A percentile compares a stretch with the other conserved stretches of the same genome.
These are phyloP conservation scores for Chaetomiaceae sp. DNA, from an alignment of 2,329 filamentous ascomycete species.

Conservation along the genomic window DNA sequence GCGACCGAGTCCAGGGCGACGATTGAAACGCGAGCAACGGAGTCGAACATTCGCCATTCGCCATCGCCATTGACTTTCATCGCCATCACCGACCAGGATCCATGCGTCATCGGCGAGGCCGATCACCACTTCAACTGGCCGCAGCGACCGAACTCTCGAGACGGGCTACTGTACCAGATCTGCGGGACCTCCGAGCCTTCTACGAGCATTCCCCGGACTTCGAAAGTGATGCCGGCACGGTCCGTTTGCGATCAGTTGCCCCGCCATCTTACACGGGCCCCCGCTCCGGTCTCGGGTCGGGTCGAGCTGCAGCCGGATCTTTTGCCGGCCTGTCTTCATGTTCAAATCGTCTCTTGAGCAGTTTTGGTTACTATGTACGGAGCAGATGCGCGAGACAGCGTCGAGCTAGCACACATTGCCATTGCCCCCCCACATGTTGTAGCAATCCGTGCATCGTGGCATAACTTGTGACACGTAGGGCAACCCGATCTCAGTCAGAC, in stretches of 20 bases:
- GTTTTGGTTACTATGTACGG: too few species aligned
- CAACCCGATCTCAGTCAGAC: background rate
- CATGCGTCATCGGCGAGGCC: constrained; percentile 6
- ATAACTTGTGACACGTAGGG: constrained; percentile 34
- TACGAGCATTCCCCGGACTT: background rate
- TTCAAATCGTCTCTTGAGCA: too few species aligned
- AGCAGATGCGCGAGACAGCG: too few species aligned
- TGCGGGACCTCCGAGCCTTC: background rate
- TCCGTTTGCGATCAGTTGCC: too few species aligned
- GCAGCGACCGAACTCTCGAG: too few species aligned
- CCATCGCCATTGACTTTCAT: constrained; percentile 1
- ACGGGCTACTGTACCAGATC: background rate
- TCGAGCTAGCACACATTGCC: too few species aligned
- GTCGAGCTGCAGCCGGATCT: too few species aligned
- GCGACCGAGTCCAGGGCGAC: constrained; percentile 1
- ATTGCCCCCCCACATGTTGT: background rate
- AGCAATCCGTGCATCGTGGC: too few species aligned
- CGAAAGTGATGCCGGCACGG: background rate
- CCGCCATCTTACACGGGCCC: too few species aligned
- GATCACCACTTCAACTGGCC: background rate
- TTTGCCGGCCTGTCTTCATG: too few species aligned
- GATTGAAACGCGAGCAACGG: too few species aligned
- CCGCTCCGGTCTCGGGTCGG: too few species aligned
- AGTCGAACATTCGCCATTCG: background rate
- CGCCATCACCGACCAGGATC: background rate